These are phyloP conservation scores for Magnolia officinalis DNA, from an alignment of 164 flowering plant genomes.

Conservation along the genomic window DNA sequence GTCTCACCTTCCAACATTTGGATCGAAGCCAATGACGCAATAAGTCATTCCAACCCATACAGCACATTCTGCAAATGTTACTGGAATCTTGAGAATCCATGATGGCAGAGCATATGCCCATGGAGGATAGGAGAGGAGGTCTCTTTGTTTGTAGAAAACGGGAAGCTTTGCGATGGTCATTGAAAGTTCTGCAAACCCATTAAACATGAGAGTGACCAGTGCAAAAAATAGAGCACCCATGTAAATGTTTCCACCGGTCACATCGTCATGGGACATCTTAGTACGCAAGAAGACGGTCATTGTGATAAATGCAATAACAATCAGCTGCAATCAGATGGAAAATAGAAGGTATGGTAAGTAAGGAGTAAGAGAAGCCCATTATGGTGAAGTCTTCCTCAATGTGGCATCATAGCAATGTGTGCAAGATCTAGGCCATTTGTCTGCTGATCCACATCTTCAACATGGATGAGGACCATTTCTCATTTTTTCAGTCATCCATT, in stretches of 20 bases:
- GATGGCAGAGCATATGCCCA: slow-evolving; percentile 55
- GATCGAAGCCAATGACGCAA: slow-evolving; percentile 40
- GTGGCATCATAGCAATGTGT: no score
- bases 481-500: no score
- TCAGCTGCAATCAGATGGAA: slow-evolving; percentile 25
- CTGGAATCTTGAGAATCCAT: slow-evolving; percentile 38
- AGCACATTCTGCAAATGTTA: slow-evolving; percentile 32
- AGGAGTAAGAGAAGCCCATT: not conserved
- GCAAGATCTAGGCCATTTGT: not conserved
- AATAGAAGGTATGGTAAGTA: not conserved
- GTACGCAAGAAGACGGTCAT: slow-evolving; percentile 35
- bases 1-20: slow-evolving; percentile 34
- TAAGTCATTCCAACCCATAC: slow-evolving; percentile 39
- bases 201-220: slow-evolving; percentile 27
- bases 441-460: not conserved
- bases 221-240: slow-evolving; percentile 42
- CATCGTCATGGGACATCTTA: slow-evolving; percentile 23
- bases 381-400: not conserved
- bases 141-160: slow-evolving; percentile 62
- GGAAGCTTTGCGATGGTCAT: slow-evolving; percentile 45
- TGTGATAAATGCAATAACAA: slow-evolving; percentile 24
- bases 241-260: slow-evolving; percentile 34
- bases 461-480: no score
- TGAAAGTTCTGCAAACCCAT: slow-evolving; percentile 44
- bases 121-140: slow-evolving; percentile 48